phyloP scores from a whole-genome alignment of 169 alveolate species.

The Cryptosporidium baileyi region DNA sequence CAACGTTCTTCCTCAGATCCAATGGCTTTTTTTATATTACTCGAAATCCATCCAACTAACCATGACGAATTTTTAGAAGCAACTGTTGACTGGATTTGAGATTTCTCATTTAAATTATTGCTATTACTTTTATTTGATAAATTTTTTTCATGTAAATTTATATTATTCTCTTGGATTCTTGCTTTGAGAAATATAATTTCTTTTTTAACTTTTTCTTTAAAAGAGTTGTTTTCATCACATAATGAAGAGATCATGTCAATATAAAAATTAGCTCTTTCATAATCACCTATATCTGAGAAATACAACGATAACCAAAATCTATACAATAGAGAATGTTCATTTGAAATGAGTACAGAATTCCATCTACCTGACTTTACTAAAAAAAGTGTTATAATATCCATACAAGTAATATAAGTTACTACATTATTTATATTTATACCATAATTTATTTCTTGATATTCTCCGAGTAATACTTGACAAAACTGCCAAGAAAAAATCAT shows the following conservation, averaged over 20 bases:
- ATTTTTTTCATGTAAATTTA: background rate
- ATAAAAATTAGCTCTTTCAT: constrained; percentile 25
- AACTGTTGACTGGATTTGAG: background rate
- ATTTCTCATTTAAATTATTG: background rate
- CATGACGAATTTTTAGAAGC: constrained; percentile 41
- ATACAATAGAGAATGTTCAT: background rate
- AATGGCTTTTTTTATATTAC: constrained; percentile 71
- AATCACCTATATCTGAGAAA: constrained; percentile 15
- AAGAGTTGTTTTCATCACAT: background rate
- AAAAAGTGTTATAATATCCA: constrained; percentile 39
- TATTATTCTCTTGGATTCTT: constrained; percentile 4
- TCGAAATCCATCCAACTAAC: constrained; percentile 69
- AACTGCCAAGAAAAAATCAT: constrained; percentile 46
- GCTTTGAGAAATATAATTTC: constrained; percentile 18
- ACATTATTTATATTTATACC: constrained; percentile 13
- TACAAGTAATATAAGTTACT: background rate
- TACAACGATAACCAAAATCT: constrained; percentile 23
- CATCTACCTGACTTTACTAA: background rate
- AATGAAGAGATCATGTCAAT: constrained; percentile 7
- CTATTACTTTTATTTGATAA: background rate
- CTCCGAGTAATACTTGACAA: constrained; percentile 11
- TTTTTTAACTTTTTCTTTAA: background rate
- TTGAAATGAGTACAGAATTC: background rate
- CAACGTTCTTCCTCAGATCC: constrained; percentile 71
- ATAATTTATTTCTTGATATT: background rate